Percentiles rank a stretch among this genome's conserved stretches.
Evolutionary conservation across 805 yeast genomes (phyloP).

Genomic region (Ogataea trehalophila): DNA sequence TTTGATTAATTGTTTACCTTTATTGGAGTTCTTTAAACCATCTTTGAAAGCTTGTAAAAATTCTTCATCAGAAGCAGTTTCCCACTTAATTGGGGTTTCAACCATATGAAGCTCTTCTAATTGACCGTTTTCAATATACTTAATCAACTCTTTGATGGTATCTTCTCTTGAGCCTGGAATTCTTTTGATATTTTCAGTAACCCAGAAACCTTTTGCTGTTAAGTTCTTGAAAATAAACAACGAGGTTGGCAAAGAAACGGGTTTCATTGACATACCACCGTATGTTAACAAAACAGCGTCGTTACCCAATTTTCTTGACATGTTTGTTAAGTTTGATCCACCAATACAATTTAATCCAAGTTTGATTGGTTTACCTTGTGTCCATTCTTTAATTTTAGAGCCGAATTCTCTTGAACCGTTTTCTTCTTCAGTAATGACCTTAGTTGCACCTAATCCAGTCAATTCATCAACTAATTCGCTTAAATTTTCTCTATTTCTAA

Average conservation of each 20-base stretch:
- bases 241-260: conserved; percentile 87
- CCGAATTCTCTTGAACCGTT: conserved; percentile 65
- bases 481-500: conserved; percentile 79
- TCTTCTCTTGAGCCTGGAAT: conserved; percentile 57
- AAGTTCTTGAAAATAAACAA: conserved; percentile 86
- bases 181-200: conserved; percentile 58
- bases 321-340: conserved; percentile 75
- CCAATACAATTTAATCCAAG: conserved; percentile 92
- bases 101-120: conserved; percentile 43
- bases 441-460: conserved; percentile 70
- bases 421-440: conserved; percentile 86
- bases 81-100: conserved; percentile 32
- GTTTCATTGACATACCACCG: conserved; percentile 97
- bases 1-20: conserved; percentile 42
- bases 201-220: conserved; percentile 89
- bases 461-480: conserved; percentile 53
- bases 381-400: conserved; percentile 50
- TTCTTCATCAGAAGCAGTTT: conserved; percentile 35
- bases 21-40: conserved; percentile 38
- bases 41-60: conserved; percentile 37
- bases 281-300: conserved; percentile 83
- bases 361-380: conserved; percentile 50
- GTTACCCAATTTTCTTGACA: conserved; percentile 74
- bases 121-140: conserved; percentile 54
- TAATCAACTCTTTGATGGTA: conserved; percentile 50